Base-by-base conservation (phyloP, 805 yeast species). In the Barnettozyma sp. region DNA sequence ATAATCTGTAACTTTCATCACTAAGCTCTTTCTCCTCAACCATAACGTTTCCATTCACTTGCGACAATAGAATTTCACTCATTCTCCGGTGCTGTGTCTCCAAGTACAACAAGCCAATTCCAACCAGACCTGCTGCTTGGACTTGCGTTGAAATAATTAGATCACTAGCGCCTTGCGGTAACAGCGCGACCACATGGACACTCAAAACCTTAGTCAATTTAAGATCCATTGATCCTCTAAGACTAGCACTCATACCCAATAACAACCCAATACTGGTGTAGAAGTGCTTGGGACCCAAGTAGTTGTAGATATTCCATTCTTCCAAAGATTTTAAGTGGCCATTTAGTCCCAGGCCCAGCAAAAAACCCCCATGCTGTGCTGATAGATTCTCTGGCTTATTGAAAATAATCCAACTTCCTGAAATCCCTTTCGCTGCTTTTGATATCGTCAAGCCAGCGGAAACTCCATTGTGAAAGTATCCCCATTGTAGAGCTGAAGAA, bases 291-390 rank as follows among this genome's bases (percentile, higher is more conserved):
- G 95, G 94, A 0, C 95, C 94, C 35, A 92, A 62, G 46, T 86
- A 87, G 52, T 90, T 88, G 56, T 86, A 92, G 21, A 90, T 82
- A 54, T 88, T 96, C 97, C 97, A 92, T 56, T 92, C 96, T 50
- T 90, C 97, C 18, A 92, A 60, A 27, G 70, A 68, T 38, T 72
- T 76, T 48, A 92, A 60, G 54, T 88, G 95, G 0, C 97, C 97
- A 58, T 85, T 85, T 21, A 92, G 62, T 0, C 99, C 99, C 18
- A 92, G 63, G 0, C 97, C 98, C 14, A 86, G 60, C n/a, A 92
- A 59, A 47, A 92, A 87, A 0, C 99, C 99, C 16, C 96, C 97
- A 63, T 88, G 96, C 42, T 84, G 88, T 0, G 95, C 72, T 46
- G 75, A 77, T 22, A 82, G 55, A 5, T 62, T 68, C 1, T 71